Percentiles rank a stretch among this genome's conserved stretches.
Evolutionary conservation across 225 moss, liverwort and hornwort species (phyloP).

Genomic region (Climacium dendroides): DNA sequence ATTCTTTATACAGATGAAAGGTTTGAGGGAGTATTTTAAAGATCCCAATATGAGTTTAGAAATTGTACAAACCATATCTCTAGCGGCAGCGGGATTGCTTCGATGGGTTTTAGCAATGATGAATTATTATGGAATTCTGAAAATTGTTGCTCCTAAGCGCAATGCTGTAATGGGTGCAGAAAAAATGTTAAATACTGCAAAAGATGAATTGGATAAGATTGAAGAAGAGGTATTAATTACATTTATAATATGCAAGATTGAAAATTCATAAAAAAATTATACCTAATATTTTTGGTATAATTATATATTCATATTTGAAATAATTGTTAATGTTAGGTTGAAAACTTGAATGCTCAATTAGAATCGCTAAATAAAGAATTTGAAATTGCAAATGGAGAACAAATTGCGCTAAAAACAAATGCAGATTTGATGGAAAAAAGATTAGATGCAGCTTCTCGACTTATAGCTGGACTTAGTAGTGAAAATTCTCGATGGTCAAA

Average conservation of each 20-base stretch:
- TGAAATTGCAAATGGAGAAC: conserved; percentile 54
- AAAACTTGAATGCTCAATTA: conserved; percentile 52
- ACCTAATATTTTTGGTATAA: neutral
- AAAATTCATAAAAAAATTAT: neutral
- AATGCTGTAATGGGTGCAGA: conserved; percentile 64
- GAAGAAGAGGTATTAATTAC: conserved; percentile 34
- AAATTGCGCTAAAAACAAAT: conserved; percentile 59
- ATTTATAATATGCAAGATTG: too few species aligned
- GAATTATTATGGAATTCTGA: conserved; percentile 73
- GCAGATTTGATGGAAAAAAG: conserved; percentile 84
- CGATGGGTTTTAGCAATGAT: conserved; percentile 93
- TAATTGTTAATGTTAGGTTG: conserved; percentile 8
- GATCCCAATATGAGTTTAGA: conserved; percentile 75
- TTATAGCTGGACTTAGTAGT: conserved; percentile 70
- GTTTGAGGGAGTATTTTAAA: conserved; percentile 62
- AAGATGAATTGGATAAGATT: conserved; percentile 55
- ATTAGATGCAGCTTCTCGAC: conserved; percentile 66
- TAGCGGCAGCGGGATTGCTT: conserved; percentile 64
- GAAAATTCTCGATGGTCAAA: conserved; percentile 76
- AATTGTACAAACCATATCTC: conserved; percentile 45
- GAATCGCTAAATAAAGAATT: conserved; percentile 45
- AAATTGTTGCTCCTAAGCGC: conserved; percentile 69
- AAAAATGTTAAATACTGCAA: conserved; percentile 51
- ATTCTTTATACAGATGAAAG: conserved; percentile 41
- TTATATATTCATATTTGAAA: neutral